Base-by-base conservation (phyloP, 108 stramenopile species). In the Skeletonema costatum region DNA sequence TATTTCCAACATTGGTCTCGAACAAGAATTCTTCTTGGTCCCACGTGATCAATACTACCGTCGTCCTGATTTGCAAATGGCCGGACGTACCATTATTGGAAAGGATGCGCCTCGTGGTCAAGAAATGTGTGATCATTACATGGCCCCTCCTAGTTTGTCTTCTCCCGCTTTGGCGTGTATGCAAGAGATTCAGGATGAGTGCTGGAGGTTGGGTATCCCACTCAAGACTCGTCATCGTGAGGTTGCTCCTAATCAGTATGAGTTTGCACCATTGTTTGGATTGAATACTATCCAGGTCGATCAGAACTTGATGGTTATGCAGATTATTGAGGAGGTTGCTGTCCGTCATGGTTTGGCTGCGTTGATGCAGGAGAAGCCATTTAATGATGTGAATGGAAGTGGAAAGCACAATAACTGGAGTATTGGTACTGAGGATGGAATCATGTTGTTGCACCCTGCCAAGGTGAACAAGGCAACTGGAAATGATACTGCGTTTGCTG, bases 321-420 rank as follows among this genome's bases (percentile, higher is more conserved):
- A 98, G 81, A 93, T 98, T 73, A 96, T 98, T 74, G 94, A 97
- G 78, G 98, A 98, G 84, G 89, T 90, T 19, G 87, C 97, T 17
- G 77, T 90, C 73, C 88, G 92, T 73, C 92, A 97, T 74, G 98
- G 98, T 50, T 83, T 98, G 66, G 90, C 95, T 19, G 97, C 95
- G n/a, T 88, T 98, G 68, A 75, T 96, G 68, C 97, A 97, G 73
- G 98, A 98, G 86, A 98, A 98, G 93, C 98, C 98, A 21, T 98
- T 98, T 90, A 89, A 94, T 61, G 90, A 95, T 68, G 87, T 98
- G 72, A 98, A 98, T 75, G 98, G 98, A 68, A 89, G 87, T 44
- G 97, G 98, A 68, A 98, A 98, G 91, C 97, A 98, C 91, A 97
- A 95, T 80, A 97, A 97, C 86, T 98, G 98, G 98, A 90, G 89